Conservation (phyloP, 495 filamentous ascomycete genomes). For the Immersiella caudata region DNA sequence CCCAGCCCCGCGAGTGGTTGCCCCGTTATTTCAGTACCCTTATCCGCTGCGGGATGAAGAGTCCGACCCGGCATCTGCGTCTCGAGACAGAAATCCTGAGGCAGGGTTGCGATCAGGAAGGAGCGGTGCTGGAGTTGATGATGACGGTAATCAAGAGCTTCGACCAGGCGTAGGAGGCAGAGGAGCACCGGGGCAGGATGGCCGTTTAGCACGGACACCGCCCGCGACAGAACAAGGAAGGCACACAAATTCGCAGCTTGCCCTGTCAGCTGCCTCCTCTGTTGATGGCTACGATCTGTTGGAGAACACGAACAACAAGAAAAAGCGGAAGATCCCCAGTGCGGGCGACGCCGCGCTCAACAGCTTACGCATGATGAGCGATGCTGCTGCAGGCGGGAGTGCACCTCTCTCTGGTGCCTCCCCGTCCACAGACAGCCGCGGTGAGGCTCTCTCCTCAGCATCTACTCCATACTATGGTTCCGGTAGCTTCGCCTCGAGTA, state of each 20-base stretch:
- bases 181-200: slow-evolving; percentile 29
- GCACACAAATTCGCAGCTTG: slow-evolving; percentile 48
- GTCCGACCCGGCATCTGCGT: slow-evolving; percentile 22
- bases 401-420: slow-evolving; percentile 30
- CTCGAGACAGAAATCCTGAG: slow-evolving; percentile 30
- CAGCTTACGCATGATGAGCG: slow-evolving; percentile 56
- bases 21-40: slow-evolving; percentile 76
- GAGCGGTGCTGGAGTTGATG: slow-evolving; percentile 38
- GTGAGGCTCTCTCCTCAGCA: slow-evolving; percentile 41
- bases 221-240: slow-evolving; percentile 38
- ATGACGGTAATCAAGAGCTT: slow-evolving; percentile 35
- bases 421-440: slow-evolving; percentile 35
- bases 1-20: slow-evolving; percentile 63
- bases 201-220: slow-evolving; percentile 32
- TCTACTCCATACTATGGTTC: slow-evolving; percentile 42
- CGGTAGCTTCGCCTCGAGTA: slow-evolving; percentile 46
- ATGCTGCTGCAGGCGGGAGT: slow-evolving; percentile 40
- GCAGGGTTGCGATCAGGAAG: slow-evolving; percentile 31
- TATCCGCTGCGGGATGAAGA: slow-evolving; percentile 54
- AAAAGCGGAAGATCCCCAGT: slow-evolving; percentile 96
- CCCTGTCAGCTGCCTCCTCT: slow-evolving; percentile 56
- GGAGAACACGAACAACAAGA: slow-evolving; percentile 99
- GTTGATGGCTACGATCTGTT: slow-evolving; percentile 94
- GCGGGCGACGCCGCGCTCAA: slow-evolving; percentile 63
- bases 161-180: slow-evolving; percentile 14